Conservation (phyloP, 192 early-diverging fungal genomes). For the Coemansia sp. region DNA sequence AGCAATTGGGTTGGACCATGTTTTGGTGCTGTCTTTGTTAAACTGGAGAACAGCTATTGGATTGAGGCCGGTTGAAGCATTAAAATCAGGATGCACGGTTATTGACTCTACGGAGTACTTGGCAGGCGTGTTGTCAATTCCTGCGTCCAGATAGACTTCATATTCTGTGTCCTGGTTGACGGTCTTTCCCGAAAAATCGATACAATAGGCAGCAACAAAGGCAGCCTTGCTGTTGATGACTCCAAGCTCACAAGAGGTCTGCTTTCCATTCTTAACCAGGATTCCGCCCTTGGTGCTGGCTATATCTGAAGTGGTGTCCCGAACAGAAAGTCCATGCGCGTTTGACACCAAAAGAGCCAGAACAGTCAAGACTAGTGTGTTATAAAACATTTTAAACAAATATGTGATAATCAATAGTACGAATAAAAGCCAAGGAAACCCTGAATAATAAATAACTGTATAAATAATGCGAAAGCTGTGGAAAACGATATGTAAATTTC, state of each 20-base stretch:
- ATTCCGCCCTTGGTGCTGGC: neutral
- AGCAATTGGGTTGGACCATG: constrained; percentile 4
- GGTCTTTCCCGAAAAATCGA: constrained; percentile 9
- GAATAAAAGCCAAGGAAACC: too few relatives aligned
- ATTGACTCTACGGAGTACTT: neutral
- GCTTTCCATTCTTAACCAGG: constrained; percentile 7
- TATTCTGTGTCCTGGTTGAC: neutral
- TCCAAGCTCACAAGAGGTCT: constrained; percentile 7
- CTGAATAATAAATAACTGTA: too few relatives aligned
- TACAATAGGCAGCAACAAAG: neutral
- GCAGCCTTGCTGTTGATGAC: constrained; percentile 6
- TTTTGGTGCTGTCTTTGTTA: neutral
- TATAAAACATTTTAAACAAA: too few relatives aligned
- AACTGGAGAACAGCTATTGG: constrained; percentile 11
- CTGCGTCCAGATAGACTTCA: constrained; percentile 13
- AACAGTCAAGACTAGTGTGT: too few relatives aligned
- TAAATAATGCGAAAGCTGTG: too few relatives aligned
- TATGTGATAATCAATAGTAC: too few relatives aligned
- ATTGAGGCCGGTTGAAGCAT: constrained; percentile 1
- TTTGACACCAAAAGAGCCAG: too few relatives aligned
- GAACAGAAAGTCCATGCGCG: neutral
- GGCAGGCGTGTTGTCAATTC: constrained; percentile 10
- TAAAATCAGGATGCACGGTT: constrained; percentile 4
- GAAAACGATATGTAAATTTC: too few relatives aligned
- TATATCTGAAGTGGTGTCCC: neutral